A percentile compares a stretch with the other conserved stretches of the same genome.
Conservation (phyloP, 2,329 filamentous ascomycete species). For the Cladosporium austrohemisphaericum region DNA sequence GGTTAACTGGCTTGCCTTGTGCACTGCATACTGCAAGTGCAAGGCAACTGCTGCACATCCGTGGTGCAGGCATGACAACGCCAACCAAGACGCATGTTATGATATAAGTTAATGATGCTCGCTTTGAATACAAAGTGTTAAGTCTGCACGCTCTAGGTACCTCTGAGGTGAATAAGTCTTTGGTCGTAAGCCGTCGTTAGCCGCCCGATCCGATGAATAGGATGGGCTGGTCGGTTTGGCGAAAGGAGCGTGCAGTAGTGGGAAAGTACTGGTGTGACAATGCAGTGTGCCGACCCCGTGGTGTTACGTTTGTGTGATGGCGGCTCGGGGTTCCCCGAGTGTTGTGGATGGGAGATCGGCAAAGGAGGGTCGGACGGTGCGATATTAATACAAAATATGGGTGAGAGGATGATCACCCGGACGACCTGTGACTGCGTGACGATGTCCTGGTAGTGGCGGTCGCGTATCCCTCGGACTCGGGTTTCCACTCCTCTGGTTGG, state of each 20-base stretch:
- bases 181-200: constrained; percentile 32
- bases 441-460: constrained; percentile 24
- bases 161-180: constrained; percentile 37
- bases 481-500: constrained; percentile 51
- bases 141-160: constrained; percentile 31
- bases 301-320: constrained; percentile 22
- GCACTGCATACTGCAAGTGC: too few species aligned
- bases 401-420: constrained; percentile 25
- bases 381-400: constrained; percentile 41
- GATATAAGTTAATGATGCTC: constrained; percentile 8
- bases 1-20: too few species aligned
- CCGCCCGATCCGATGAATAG: constrained; percentile 5
- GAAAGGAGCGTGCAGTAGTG: constrained; percentile 14
- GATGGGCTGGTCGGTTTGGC: constrained; percentile 14
- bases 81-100: constrained; percentile 6
- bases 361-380: constrained; percentile 18
- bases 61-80: not conserved
- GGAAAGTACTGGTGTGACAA: constrained; percentile 16
- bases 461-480: constrained; percentile 44
- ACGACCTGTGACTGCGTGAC: constrained; percentile 27
- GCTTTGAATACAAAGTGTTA: constrained; percentile 11
- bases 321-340: constrained; percentile 18
- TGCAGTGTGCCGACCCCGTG: constrained; percentile 23
- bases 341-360: constrained; percentile 19
- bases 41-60: too few species aligned